These are phyloP conservation scores for Baudoinia panamericana DNA, from an alignment of 495 filamentous ascomycete species.

Conservation along the genomic window DNA sequence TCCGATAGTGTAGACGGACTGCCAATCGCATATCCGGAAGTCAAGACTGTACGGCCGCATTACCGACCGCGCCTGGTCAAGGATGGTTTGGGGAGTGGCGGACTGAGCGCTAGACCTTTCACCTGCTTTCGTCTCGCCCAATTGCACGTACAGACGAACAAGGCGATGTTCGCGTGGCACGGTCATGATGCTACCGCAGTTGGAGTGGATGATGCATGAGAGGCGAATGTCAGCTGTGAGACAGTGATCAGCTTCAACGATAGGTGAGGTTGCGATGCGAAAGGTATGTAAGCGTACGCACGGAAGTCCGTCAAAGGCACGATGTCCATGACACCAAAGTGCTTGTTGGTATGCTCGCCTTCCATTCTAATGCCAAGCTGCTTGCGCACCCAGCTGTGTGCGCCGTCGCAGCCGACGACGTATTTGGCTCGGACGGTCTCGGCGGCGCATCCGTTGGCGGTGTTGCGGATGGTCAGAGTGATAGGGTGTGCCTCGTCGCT, in stretches of 20 bases:
- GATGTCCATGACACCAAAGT: constrained; percentile 2
- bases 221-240: neutral
- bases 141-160: no score
- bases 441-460: no score
- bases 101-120: no score
- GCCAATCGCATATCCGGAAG: no score
- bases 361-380: neutral
- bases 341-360: constrained; percentile 1
- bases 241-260: no score
- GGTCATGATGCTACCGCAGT: neutral
- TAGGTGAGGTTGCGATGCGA: neutral
- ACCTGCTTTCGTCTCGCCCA: no score
- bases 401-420: no score
- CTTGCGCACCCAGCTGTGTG: neutral
- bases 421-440: neutral
- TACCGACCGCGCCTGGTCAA: no score
- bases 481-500: no score
- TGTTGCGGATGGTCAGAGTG: no score
- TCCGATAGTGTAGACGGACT: neutral
- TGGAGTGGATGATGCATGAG: neutral
- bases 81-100: no score
- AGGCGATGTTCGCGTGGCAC: neutral
- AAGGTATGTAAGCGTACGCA: neutral
- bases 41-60: no score
- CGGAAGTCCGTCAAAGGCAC: constrained; percentile 1